A percentile compares a stretch with the other conserved stretches of the same genome.
phyloP scores from a whole-genome alignment of 169 alveolate species.

The Cryptosporidium tyzzeri region DNA sequence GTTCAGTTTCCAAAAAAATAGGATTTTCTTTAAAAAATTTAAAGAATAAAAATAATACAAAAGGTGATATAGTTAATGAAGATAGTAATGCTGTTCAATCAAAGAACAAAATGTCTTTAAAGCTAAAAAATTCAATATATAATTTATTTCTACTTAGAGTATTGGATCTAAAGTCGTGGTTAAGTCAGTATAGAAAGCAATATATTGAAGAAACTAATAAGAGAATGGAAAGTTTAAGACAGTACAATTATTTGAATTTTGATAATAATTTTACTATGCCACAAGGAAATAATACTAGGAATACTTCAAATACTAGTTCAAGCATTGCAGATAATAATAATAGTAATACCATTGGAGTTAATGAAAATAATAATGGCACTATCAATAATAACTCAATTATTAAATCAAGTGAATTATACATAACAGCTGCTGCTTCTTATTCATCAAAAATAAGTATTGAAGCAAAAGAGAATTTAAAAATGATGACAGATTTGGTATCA shows the following conservation, averaged over 20 bases:
- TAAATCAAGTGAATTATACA: background rate
- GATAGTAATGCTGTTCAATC: background rate
- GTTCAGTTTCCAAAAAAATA: background rate
- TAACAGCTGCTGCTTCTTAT: too few relatives aligned
- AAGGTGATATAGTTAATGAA: background rate
- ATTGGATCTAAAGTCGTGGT: conserved; percentile 54
- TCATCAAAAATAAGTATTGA: conserved; percentile 9
- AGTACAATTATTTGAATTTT: conserved; percentile 31
- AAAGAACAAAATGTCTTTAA: conserved; percentile 43
- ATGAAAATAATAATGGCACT: background rate
- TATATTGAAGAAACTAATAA: conserved; percentile 63
- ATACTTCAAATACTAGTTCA: conserved; percentile 19
- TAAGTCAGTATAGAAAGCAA: conserved; percentile 58
- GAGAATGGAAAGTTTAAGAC: conserved; percentile 32
- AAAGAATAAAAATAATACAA: background rate
- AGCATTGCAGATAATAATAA: background rate
- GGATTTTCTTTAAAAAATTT: background rate
- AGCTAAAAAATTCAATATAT: conserved; percentile 33
- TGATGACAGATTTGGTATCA: conserved; percentile 33
- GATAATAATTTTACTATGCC: conserved; percentile 8
- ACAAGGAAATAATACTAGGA: background rate
- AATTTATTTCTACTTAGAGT: conserved; percentile 61
- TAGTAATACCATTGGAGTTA: background rate
- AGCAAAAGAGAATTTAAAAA: conserved; percentile 31
- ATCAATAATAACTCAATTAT: background rate